Evolutionary conservation across 257 asterid species (phyloP).

Genomic region (Ophiorrhiza pumila): DNA sequence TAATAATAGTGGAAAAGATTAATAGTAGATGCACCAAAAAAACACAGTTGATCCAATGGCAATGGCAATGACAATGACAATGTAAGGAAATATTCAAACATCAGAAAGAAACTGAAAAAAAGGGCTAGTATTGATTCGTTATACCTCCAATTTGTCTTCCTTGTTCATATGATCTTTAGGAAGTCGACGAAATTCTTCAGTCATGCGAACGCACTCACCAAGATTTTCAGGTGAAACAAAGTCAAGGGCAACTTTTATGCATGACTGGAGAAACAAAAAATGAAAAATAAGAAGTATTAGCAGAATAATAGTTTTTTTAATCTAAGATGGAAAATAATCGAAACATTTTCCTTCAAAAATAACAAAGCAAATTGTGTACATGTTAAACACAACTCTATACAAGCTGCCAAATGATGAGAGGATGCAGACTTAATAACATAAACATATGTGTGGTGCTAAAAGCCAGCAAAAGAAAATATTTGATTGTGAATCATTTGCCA

Average conservation of each 20-base stretch:
- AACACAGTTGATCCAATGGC: no score
- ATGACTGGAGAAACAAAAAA: slow-evolving; percentile 20
- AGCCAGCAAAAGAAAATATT: not conserved
- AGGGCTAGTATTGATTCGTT: not conserved
- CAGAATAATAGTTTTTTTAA: no score
- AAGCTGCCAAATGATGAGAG: not conserved
- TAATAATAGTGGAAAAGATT: no score
- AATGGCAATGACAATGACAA: not conserved
- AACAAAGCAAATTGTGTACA: no score
- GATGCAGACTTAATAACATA: no score
- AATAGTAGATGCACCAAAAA: no score
- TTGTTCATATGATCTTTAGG: slow-evolving; percentile 25
- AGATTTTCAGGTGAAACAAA: slow-evolving; percentile 32
- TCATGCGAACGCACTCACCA: slow-evolving; percentile 28
- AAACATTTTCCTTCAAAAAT: no score
- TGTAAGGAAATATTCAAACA: not conserved
- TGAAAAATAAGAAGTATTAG: slow-evolving; percentile 16
- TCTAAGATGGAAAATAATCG: no score
- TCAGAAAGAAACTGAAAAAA: not conserved
- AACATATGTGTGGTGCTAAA: not conserved
- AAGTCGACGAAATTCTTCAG: slow-evolving; percentile 30
- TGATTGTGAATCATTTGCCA: not conserved
- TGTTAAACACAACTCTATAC: slow-evolving; percentile 17
- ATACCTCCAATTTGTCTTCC: slow-evolving; percentile 35
- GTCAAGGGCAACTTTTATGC: slow-evolving; percentile 35